Evolutionary conservation across 192 early-diverging fungal species (phyloP).

Genomic region (Coemansia asiatica): DNA sequence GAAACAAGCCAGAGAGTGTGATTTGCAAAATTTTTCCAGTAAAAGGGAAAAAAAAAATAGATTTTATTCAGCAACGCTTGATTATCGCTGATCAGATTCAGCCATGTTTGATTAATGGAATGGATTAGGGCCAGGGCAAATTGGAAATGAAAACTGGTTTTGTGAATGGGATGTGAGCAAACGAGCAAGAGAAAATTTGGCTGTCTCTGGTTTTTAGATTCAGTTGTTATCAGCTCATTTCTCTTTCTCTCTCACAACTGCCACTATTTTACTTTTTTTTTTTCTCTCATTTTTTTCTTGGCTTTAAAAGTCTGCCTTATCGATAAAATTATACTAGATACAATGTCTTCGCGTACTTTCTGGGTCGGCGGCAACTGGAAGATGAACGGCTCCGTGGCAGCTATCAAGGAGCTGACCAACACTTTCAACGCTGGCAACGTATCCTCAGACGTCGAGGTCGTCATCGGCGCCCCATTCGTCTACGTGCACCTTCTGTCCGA

Average conservation of each 20-base stretch:
- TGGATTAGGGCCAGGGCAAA: not conserved
- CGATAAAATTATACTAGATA: not conserved
- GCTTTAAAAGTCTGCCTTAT: too few species aligned
- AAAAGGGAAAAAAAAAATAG: not conserved
- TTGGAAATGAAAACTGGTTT: not conserved
- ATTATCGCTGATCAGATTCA: constrained; percentile 6
- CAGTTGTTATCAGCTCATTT: not conserved
- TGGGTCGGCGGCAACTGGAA: constrained; percentile 93
- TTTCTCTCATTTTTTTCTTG: not conserved
- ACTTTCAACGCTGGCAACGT: constrained; percentile 73
- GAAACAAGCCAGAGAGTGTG: not conserved
- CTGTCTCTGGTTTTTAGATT: not conserved
- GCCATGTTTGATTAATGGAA: not conserved
- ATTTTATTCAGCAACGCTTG: not conserved
- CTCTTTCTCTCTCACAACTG: not conserved
- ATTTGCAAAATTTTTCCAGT: not conserved
- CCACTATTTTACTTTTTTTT: not conserved
- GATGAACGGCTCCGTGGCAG: constrained; percentile 89
- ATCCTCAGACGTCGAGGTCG: constrained; percentile 83
- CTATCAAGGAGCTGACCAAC: constrained; percentile 73
- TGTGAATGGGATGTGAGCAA: not conserved
- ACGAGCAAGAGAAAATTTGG: too few species aligned
- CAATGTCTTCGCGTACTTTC: constrained; percentile 69
- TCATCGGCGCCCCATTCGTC: constrained; percentile 90
- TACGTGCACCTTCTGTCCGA: constrained; percentile 83